Evolutionary conservation across 2,329 filamentous ascomycete species (phyloP).

Genomic region (Alternaria gansuensis): DNA sequence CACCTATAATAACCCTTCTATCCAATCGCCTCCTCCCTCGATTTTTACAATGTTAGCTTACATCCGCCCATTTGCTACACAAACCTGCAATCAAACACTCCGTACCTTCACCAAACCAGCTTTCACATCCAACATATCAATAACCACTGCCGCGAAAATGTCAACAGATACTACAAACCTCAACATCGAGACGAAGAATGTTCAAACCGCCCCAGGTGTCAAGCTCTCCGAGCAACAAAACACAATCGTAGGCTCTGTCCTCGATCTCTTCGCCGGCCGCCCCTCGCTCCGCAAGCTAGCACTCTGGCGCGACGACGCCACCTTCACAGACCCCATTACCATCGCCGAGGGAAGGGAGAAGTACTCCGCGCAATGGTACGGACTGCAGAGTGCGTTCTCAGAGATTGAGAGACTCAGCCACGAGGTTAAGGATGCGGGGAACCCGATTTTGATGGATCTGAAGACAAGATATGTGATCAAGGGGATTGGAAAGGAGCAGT

Average conservation of each 20-base stretch:
- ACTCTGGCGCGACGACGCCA: conserved; percentile 67
- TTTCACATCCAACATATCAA: conserved; percentile 21
- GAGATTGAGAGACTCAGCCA: conserved; percentile 66
- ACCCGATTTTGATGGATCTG: conserved; percentile 67
- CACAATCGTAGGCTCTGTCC: conserved; percentile 65
- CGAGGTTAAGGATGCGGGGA: conserved; percentile 63
- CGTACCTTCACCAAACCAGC: conserved; percentile 30
- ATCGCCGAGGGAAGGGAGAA: conserved; percentile 65
- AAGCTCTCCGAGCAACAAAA: conserved; percentile 61
- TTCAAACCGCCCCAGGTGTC: conserved; percentile 63
- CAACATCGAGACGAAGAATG: conserved; percentile 64
- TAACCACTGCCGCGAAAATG: conserved; percentile 41
- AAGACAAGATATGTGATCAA: conserved; percentile 64
- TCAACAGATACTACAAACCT: conserved; percentile 41
- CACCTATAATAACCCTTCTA: conserved; percentile 14
- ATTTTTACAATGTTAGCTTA: conserved; percentile 23
- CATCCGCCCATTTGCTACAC: conserved; percentile 29
- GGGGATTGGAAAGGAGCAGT: conserved; percentile 62
- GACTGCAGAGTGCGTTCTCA: conserved; percentile 65
- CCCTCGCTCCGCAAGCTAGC: conserved; percentile 67
- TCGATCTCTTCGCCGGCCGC: conserved; percentile 70
- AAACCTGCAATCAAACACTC: conserved; percentile 27
- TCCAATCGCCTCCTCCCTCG: neutral
- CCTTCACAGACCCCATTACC: conserved; percentile 68
- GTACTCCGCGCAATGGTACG: conserved; percentile 66